Evolutionary conservation across 139 green algal species (phyloP).

Genomic region (Spirogloea muscicola): DNA sequence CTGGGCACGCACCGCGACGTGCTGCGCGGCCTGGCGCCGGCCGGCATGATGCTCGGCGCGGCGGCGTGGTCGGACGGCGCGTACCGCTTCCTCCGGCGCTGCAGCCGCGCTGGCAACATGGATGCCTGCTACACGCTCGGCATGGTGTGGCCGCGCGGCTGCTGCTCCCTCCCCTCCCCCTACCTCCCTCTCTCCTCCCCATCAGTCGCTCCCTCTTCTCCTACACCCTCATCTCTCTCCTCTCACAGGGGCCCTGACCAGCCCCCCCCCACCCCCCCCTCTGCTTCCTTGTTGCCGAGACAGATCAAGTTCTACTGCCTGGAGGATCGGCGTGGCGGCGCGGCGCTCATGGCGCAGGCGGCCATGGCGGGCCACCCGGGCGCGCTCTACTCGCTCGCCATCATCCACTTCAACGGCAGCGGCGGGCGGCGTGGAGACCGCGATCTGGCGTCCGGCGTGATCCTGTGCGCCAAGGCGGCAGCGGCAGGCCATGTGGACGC

Average conservation of each 20-base stretch:
- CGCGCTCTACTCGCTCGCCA: conserved; percentile 31
- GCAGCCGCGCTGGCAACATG: conserved; percentile 13
- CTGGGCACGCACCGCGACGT: conserved; percentile 8
- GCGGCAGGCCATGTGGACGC: conserved; percentile 1
- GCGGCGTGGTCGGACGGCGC: conserved; percentile 25
- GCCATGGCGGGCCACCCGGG: conserved; percentile 26
- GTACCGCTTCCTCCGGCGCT: conserved; percentile 30
- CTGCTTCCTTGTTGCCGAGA: neutral
- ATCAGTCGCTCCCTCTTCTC: neutral
- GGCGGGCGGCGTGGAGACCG: conserved; percentile 22
- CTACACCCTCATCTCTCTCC: neutral
- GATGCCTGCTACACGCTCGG: conserved; percentile 42
- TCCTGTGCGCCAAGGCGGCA: conserved; percentile 23
- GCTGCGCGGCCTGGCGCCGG: neutral
- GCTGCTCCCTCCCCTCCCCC: neutral
- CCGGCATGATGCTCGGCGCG: conserved; percentile 2
- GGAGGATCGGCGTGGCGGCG: conserved; percentile 23
- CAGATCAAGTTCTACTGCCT: conserved; percentile 44
- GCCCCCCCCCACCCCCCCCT: neutral
- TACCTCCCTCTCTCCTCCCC: neutral
- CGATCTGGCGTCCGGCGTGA: conserved; percentile 17
- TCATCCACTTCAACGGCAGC: conserved; percentile 55
- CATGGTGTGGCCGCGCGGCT: no score
- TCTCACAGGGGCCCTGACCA: neutral
- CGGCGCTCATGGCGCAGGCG: conserved; percentile 25